Conservation (phyloP, 2,329 filamentous ascomycete genomes). For the Aphanocladium album region DNA sequence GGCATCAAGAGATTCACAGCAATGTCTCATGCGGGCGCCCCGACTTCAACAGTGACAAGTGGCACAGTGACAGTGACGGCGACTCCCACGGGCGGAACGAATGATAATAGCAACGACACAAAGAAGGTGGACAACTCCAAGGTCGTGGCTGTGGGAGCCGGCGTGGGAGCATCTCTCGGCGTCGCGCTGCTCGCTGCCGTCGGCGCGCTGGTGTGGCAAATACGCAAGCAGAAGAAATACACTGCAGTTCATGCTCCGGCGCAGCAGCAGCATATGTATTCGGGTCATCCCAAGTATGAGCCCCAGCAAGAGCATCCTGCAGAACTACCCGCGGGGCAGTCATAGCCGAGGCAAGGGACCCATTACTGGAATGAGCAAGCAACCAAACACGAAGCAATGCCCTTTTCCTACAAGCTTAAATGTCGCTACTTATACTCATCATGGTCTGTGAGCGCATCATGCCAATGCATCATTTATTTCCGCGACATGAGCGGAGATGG, state of each 20-base stretch:
- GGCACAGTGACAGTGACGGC: constrained; percentile 1
- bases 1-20: constrained; percentile 1
- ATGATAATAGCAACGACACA: neutral
- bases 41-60: neutral
- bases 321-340: neutral
- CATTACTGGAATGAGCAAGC: neutral
- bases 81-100: neutral
- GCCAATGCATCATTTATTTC: too few relatives aligned
- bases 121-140: neutral
- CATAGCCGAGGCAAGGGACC: too few relatives aligned
- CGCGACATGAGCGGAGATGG: too few relatives aligned
- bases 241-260: neutral
- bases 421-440: too few relatives aligned
- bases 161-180: neutral
- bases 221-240: constrained; percentile 6
- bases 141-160: neutral
- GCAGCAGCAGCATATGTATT: constrained; percentile 4
- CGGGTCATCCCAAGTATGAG: neutral
- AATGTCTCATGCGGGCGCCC: neutral
- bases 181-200: neutral
- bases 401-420: too few relatives aligned
- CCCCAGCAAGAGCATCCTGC: neutral
- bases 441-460: too few relatives aligned
- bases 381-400: neutral
- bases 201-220: neutral